phyloP scores from a whole-genome alignment of 2,329 filamentous ascomycete species.

The Ceratocystis papillata region DNA sequence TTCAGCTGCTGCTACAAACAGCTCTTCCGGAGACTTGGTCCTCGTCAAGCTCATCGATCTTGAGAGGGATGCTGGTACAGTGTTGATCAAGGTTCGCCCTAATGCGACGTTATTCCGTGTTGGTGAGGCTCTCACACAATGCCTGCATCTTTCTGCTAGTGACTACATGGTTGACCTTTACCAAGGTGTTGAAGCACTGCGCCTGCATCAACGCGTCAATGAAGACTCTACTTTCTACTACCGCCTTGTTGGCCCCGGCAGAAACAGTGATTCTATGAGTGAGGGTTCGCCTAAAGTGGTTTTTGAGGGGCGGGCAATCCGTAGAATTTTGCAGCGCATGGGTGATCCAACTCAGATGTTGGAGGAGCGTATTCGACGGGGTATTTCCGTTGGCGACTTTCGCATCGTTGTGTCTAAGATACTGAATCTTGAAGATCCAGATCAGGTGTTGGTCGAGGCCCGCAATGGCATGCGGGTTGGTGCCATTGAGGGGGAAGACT shows the following conservation, averaged over 20 bases:
- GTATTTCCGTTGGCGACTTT: constrained; percentile 17
- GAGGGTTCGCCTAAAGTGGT: background rate
- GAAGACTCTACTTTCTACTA: constrained; percentile 20
- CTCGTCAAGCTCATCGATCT: constrained; percentile 17
- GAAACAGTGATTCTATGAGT: background rate
- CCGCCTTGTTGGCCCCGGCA: constrained; percentile 15
- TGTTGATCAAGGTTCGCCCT: constrained; percentile 12
- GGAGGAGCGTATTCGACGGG: constrained; percentile 8
- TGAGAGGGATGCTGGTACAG: constrained; percentile 15
- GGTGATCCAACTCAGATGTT: background rate
- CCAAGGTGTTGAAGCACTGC: constrained; percentile 11
- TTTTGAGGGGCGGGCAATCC: background rate
- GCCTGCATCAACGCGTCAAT: constrained; percentile 16
- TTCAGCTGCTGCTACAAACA: constrained; percentile 23
- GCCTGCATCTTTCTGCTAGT: constrained; percentile 12
- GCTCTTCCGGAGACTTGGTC: constrained; percentile 20
- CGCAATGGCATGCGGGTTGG: constrained; percentile 21
- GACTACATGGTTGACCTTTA: constrained; percentile 19
- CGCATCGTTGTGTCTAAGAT: constrained; percentile 10
- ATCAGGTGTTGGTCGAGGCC: constrained; percentile 20
- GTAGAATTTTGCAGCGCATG: background rate
- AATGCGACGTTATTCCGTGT: constrained; percentile 11
- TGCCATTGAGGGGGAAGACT: constrained; percentile 21
- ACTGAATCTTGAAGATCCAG: constrained; percentile 19
- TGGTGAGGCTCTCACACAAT: constrained; percentile 12